A percentile compares a stretch with the other conserved stretches of the same genome.
phyloP scores from a whole-genome alignment of 352 stramenopile species.

The Globisporangium spinosum region DNA sequence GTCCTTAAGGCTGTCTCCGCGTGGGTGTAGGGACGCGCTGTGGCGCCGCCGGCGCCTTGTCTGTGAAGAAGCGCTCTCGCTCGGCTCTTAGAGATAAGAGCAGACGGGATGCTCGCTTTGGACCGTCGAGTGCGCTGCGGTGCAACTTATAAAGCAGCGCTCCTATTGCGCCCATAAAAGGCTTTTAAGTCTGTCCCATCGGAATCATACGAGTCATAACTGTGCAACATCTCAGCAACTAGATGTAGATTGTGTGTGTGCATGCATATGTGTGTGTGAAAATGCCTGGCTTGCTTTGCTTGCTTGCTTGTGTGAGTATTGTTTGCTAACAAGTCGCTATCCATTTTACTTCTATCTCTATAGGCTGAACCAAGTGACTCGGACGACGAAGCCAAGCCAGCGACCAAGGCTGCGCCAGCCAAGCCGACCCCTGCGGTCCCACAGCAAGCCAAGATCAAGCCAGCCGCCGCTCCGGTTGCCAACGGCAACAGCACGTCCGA shows the following conservation, averaged over 20 bases:
- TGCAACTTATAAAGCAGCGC: constrained; percentile 14
- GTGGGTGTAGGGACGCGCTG: constrained; percentile 44
- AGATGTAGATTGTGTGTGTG: constrained; percentile 6
- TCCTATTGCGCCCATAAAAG: constrained; percentile 56
- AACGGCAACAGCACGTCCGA: constrained; percentile 2
- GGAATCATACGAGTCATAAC: constrained; percentile 93
- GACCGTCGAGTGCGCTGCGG: constrained; percentile 7
- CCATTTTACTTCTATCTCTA: constrained; percentile 7
- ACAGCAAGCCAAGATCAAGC: constrained; percentile 17
- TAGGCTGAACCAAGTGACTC: constrained; percentile 39
- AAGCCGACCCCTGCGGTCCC: constrained; percentile 21
- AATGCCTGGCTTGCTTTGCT: not conserved
- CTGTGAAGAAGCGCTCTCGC: constrained; percentile 27
- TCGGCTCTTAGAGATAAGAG: constrained; percentile 15
- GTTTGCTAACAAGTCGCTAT: constrained; percentile 12
- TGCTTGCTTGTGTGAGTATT: not conserved
- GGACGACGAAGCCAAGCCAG: constrained; percentile 30
- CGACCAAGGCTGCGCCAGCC: constrained; percentile 20
- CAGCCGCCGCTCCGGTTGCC: not conserved
- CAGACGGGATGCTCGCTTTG: constrained; percentile 1
- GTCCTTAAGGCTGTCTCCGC: constrained; percentile 91
- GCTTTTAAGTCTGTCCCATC: constrained; percentile 68
- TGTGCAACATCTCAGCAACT: constrained; percentile 69
- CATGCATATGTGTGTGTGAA: not conserved
- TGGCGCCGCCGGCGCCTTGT: constrained; percentile 23